Base-by-base conservation (phyloP, 2,329 filamentous ascomycete species). In the Penicillium janthinellum region DNA sequence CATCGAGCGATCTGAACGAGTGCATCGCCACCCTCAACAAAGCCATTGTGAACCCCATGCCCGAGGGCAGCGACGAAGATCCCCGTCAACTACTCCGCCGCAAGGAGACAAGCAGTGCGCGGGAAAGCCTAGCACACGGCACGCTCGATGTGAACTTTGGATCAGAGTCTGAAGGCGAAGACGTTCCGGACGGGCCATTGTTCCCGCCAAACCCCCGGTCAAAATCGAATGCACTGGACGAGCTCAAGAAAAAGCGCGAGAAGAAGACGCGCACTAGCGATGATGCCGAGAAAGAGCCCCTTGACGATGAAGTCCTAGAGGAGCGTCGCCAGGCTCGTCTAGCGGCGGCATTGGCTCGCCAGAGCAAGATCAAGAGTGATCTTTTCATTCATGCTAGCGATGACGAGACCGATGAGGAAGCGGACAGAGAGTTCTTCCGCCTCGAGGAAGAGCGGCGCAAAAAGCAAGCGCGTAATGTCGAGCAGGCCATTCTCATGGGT, bases 361-460 rank as follows among this genome's bases (percentile, higher is more conserved):
- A 87, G 51, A 81, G 82, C 35, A 90, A 89, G 72, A 90, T 95
- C 78, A 98, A 97, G 81, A 96, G 90, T 69, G 88, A 88, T 25
- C 77, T 94, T 41, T 94, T 88, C 69, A 90, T 99, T 53, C 86
- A 89, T 59, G 88, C 89, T 39, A 92, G 90, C 66, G 95, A 98
- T 72, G 95, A 98, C 55, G 92, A 96, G 67, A 88, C 85, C n/a
- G 92, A 96, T 70, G 87, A 84, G 37, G 91, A 92, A 49, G 85
- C 86, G 58, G 86, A 90, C 75, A 80, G 73, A 22, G 86, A 85
- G 20, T 97, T 97, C 77, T 97, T 94, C 75, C 87, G 84, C 2
- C 83, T 85, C 15, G 93, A 97, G 76, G 87, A 88, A 73, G 79
- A 83, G 64, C 81, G 89, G 60, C 82, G 90, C 51, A 82, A 86